A percentile compares a stretch with the other conserved stretches of the same genome.
Conservation (phyloP, 2,329 filamentous ascomycete genomes). For the Trichoderma atrobrunneum region DNA sequence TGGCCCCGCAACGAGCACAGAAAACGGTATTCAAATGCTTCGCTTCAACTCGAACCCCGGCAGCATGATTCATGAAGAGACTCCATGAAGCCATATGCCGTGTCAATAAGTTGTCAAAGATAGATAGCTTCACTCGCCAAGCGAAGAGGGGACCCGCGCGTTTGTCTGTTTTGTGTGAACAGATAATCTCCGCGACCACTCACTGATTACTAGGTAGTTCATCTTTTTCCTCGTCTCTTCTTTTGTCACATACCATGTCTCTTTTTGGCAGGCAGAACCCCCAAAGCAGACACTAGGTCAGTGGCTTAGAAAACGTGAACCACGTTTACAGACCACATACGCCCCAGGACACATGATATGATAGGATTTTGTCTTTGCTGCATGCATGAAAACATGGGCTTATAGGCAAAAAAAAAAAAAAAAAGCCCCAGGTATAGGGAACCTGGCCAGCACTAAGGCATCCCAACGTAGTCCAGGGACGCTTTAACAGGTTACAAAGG, state of each 20-base stretch:
- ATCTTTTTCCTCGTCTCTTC: not conserved
- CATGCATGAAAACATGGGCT: not conserved
- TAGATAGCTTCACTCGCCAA: not conserved
- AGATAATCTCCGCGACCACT: not conserved
- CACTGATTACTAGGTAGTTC: not conserved
- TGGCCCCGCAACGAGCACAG: not conserved
- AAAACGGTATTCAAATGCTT: not conserved
- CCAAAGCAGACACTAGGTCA: not conserved
- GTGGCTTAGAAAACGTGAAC: not conserved
- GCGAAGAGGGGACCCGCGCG: not conserved
- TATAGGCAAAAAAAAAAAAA: not conserved
- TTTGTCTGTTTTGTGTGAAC: not conserved
- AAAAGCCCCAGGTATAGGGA: not conserved
- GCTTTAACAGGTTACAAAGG: not conserved
- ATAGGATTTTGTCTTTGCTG: not conserved
- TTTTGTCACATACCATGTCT: not conserved
- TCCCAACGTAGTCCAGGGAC: not conserved
- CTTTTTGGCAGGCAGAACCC: not conserved
- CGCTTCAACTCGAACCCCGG: not conserved
- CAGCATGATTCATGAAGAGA: constrained; percentile 1
- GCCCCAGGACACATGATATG: not conserved
- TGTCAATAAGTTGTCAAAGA: not conserved
- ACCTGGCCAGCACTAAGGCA: not conserved
- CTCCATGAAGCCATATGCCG: not conserved
- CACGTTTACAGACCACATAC: not conserved